phyloP scores from a whole-genome alignment of 768 basidiomycete species.

The Russula ochroleuca region DNA sequence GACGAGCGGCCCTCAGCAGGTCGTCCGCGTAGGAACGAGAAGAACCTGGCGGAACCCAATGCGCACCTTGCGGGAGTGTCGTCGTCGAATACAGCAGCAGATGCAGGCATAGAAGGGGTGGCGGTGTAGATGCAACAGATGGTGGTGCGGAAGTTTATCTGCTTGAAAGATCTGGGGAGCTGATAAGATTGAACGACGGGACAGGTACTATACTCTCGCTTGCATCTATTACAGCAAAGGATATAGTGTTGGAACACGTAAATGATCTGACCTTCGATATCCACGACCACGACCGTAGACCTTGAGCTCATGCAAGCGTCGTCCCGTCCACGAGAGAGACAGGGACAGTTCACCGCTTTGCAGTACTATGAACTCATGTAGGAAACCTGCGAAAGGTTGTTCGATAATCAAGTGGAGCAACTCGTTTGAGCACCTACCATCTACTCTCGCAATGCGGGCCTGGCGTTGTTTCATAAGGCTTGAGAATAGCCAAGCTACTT shows the following conservation, averaged over 20 bases:
- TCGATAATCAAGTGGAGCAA: no score
- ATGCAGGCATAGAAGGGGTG: not conserved
- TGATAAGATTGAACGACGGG: not conserved
- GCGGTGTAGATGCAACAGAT: not conserved
- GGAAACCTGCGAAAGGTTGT: no score
- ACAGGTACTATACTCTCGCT: conserved; percentile 71
- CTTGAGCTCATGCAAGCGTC: conserved; percentile 36
- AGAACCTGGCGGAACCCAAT: conserved; percentile 10
- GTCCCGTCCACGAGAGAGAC: conserved; percentile 24
- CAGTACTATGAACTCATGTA: no score
- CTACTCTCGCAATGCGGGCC: no score
- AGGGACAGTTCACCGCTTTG: no score
- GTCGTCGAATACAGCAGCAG: not conserved
- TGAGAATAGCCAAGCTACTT: no score
- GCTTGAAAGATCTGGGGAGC: not conserved
- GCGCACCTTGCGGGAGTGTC: not conserved
- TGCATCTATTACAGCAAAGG: conserved; percentile 78
- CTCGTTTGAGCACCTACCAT: no score
- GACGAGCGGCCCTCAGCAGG: conserved; percentile 16
- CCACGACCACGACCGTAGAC: conserved; percentile 39
- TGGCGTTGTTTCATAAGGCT: no score
- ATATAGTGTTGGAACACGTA: conserved; percentile 49
- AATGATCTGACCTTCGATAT: conserved; percentile 31
- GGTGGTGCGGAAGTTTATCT: conserved; percentile 44
- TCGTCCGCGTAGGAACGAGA: conserved; percentile 10